Conservation (phyloP, 768 basidiomycete genomes). For the Collybia sordida region DNA sequence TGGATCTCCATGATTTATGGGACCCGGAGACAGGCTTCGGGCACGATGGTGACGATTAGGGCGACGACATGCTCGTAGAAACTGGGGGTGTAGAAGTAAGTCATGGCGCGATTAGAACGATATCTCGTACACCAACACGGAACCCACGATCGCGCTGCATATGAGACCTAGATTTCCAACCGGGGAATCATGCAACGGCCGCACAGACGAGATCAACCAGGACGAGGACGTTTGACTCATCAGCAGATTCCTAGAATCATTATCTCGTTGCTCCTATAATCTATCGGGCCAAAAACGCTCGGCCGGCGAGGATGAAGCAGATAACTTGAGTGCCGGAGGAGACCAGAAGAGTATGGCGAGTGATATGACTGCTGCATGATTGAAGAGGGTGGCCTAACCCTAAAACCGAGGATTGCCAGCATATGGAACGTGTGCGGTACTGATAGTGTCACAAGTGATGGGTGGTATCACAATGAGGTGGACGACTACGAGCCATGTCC, state of each 20-base stretch:
- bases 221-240: conserved; percentile 13
- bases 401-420: too few relatives aligned
- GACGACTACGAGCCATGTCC: too few relatives aligned
- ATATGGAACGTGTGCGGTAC: too few relatives aligned
- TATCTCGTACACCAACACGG: background rate
- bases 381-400: conserved; percentile 20
- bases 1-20: conserved; percentile 3
- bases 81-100: background rate
- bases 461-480: too few relatives aligned
- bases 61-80: conserved; percentile 19
- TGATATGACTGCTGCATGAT: conserved; percentile 40
- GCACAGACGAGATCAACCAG: conserved; percentile 3
- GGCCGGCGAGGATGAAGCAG: background rate
- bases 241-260: conserved; percentile 26
- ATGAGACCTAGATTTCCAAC: background rate
- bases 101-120: background rate
- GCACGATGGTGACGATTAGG: conserved; percentile 1
- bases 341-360: conserved; percentile 40
- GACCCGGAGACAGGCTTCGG: conserved; percentile 9
- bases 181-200: background rate
- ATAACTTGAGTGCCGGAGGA: conserved; percentile 8
- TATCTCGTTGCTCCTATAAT: conserved; percentile 32
- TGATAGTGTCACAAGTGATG: too few relatives aligned
- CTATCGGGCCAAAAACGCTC: conserved; percentile 13
- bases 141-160: background rate